Evolutionary conservation across 495 filamentous ascomycete species (phyloP), one percentile per base, ranked within the genome.

Genomic region (Friedmanniomyces endolithicus): DNA sequence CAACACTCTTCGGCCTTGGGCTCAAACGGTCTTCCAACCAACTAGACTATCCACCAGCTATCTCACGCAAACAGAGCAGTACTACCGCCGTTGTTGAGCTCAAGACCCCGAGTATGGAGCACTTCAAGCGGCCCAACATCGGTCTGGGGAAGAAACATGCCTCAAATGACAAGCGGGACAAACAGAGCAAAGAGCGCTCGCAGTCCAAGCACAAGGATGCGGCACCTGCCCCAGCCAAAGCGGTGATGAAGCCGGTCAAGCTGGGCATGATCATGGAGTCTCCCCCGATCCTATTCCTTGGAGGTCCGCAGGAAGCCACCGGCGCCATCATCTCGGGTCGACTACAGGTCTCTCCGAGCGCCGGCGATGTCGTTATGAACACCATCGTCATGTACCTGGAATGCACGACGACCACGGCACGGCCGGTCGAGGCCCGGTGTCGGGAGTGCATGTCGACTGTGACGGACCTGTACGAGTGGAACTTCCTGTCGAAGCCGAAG

Each of bases 271-370:
- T 80, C 34, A 85, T 96, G 53, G 92, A 99, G 71, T 94, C 88
- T 1, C 88, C 92, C 0, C 92, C 92, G 0, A 72, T 90, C 11
- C 79, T 95, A 16, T 83, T 94, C 71, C 88, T 90, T 63, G 88
- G 87, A 19, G 74, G 87, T 0, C 74, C 81, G 46, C 25, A 50
- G 24, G 77, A 76, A 59, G 95, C 88, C 23, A 86, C 83, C 7
- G 92, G 92, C 50, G 88, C 92, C 7, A 71, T 99, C 35, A 78
- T 97, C 39, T 94, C 88, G 1, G 90, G 88, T 37, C 87, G 88
- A 53, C 71, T 97, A 56, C 61, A 55, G 41, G 34, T 61, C 17
- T 58, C 58, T 12, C 53, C 58, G 64, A 72, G 76, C 40, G 81
- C 87, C 37, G 70, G 79, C 1, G 67, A 70, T 6, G 68, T 89